Base-by-base conservation (phyloP, 148 eudicot genomes). In the Chenopodium quinoa region DNA sequence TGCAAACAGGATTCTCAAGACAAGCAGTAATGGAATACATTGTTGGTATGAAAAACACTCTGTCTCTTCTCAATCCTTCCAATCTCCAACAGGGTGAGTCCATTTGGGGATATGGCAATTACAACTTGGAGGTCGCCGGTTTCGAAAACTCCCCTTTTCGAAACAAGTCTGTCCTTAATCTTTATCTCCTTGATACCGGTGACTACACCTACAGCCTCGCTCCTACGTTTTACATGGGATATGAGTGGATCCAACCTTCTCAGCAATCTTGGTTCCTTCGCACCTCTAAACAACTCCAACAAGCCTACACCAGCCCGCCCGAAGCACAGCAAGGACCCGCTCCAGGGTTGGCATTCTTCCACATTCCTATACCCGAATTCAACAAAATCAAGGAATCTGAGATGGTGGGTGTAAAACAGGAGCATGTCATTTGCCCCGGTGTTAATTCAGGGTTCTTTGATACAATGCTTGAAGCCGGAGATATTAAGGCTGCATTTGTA, bases 191-290 rank as follows among this genome's bases (percentile, higher is more conserved):
- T 56, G 94, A 91, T 74, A 87, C 91, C 72, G 94, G 94, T 4
- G 94, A 91, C 77, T 91, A 88, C 82, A 66, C 73, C 16, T 66
- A 23, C 87, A 90, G 20, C 83, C 86, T 0, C 84, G 83, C 40
- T 89, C 90, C 50, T 75, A 80, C 68, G 83, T 86, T 69, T 82
- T 83, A 69, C 73, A 4, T 69, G 67, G 92, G 91, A 50, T 91
- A 91, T 85, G 94, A 87, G n/a, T 91, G 91, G 91, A 90, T 91
- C 68, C 90, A 90, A 75, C 87, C 88, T 67, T 91, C 94, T 81
- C 94, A 91, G 81, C 92, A 88, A 80, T 37, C 84, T 67, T 91
- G 94, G 94, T 91, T 91, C 71, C 75, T 86, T 79, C 89, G 58
- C 50, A 90, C 90, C 64, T 90, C 94, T 9, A 71, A 14, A 44